Base-by-base conservation (phyloP, 352 stramenopile species). In the Phytophthora pini region DNA sequence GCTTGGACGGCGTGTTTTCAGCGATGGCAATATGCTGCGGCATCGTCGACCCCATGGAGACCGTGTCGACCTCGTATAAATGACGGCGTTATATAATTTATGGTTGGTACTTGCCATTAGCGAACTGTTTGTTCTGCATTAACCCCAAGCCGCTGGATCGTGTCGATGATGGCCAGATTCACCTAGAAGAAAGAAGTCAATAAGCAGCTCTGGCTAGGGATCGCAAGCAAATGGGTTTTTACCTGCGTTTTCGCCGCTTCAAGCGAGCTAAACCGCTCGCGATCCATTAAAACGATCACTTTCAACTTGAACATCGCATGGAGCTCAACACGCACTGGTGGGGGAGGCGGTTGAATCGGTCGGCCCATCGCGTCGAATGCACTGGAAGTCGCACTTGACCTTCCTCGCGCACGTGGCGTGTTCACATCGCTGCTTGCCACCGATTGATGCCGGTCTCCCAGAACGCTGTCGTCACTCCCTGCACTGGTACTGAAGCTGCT, bases 191-290 rank as follows among this genome's bases (percentile, higher is more conserved):
- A 24, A 2, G 24, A 29, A 45, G 11, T 22, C 57, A 34, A 40
- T 9, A 27, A 11, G 43, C 40, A 17, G 11, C 48, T 17, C 13
- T 31, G 15, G 13, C 47, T 38, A n/a, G 13, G 45, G 50, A 48
- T 22, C 34, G 39, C 31, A 5, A 40, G 15, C 22, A 27, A 58
- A 24, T 4, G 3, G 13, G 24, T 0, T 17, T 24, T 40, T 53
- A 93, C 84, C 77, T 93, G 72, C 0, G 84, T 90, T 52, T 87
- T 91, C 11, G 72, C 82, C 1, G 61, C 59, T 49, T 93, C 84
- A 6, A 90, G 55, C 0, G 81, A 81, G 24, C 61, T 47, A 44
- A 92, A 93, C 9, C 72, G 70, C 31, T 69, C 58, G 2, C 70
- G 76, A 53, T 92, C 81, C 26, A 91, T 74, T 3, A 74, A 67